Base-by-base conservation (phyloP, 2,329 filamentous ascomycete species). In the Chalaropsis ovoidea region DNA sequence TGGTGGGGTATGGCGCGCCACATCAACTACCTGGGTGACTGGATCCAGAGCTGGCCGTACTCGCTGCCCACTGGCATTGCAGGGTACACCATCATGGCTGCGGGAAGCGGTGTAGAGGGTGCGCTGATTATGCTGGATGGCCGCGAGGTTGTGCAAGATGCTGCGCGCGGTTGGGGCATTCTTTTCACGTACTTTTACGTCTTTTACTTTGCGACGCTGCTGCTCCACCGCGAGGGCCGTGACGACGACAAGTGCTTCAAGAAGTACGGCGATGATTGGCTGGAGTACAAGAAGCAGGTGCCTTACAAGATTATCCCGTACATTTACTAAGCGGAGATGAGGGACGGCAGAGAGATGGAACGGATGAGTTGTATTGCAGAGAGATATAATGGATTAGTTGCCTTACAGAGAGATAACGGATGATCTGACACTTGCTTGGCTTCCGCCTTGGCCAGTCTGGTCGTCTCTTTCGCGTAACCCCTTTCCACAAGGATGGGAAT, bases 21-120 rank as follows among this genome's bases (percentile, higher is more conserved):
- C 76, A 93, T 96, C 80, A 97, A 96, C 78, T 96, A 97, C 76
- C 77, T 95, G 0, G 93, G 92, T 63, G 93, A 97, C 77, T 96
- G 92, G 92, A 81, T 94, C 70, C 92, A 95, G 84, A 84, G 87
- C 8, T 96, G 90, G 90, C 85, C 90, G 0, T 96, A 94, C 76
- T 90, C 86, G 69, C 80, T 96, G 54, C 92, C 93, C 0, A 96
- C 92, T 0, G 89, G 89, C 0, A 74, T 95, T 67, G 88, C 91
- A 0, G 92, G 92, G 13, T 96, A 93, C 74, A 78, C 86, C 49
- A 85, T 95, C 62, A 78, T 86, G 19, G 78, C 82, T 2, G 78
- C 80, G 0, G 81, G 81, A 19, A 76, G 78, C 7, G 68, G 70
- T 0, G 77, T 77, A 1, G 76, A 80, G 62, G 81, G 80, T 10